Evolutionary conservation across 2,329 filamentous ascomycete genomes (phyloP).

Genomic region (Volutella citrinella): DNA sequence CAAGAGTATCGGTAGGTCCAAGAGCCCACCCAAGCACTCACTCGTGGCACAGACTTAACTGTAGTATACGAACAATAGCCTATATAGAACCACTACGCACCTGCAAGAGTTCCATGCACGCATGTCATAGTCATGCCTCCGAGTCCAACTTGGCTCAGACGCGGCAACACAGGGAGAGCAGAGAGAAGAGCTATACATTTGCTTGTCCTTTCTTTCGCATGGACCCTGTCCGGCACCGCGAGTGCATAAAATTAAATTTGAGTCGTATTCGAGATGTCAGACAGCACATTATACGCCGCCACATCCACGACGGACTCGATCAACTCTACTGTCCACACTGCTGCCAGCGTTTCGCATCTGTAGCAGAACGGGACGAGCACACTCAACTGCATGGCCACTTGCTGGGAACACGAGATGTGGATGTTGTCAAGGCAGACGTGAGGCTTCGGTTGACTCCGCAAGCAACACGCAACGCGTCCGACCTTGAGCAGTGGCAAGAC

Average conservation of each 20-base stretch:
- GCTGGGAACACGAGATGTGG: background rate
- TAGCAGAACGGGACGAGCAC: conserved; percentile 6
- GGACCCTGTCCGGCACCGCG: conserved; percentile 9
- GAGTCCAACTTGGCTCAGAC: too few species aligned
- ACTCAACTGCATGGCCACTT: conserved; percentile 1
- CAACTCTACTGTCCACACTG: conserved; percentile 12
- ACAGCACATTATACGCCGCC: conserved; percentile 15
- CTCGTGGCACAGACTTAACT: too few species aligned
- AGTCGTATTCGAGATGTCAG: conserved; percentile 18
- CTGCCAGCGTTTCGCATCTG: conserved; percentile 1
- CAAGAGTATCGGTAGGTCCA: too few species aligned
- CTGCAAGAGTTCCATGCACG: too few species aligned
- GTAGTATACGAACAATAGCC: too few species aligned
- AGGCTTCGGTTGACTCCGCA: conserved; percentile 8
- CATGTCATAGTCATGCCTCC: too few species aligned
- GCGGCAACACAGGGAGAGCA: too few species aligned
- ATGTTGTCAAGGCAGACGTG: conserved; percentile 7
- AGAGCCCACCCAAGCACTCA: too few species aligned
- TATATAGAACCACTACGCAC: too few species aligned
- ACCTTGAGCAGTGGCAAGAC: conserved; percentile 12
- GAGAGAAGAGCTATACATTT: too few species aligned
- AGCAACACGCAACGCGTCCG: conserved; percentile 2
- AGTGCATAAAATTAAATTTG: conserved; percentile 14
- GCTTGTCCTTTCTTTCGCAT: conserved; percentile 15
- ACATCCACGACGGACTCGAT: conserved; percentile 6